Evolutionary conservation across 2,329 filamentous ascomycete genomes (phyloP).

Genomic region (Pseudodiploospora longispora): DNA sequence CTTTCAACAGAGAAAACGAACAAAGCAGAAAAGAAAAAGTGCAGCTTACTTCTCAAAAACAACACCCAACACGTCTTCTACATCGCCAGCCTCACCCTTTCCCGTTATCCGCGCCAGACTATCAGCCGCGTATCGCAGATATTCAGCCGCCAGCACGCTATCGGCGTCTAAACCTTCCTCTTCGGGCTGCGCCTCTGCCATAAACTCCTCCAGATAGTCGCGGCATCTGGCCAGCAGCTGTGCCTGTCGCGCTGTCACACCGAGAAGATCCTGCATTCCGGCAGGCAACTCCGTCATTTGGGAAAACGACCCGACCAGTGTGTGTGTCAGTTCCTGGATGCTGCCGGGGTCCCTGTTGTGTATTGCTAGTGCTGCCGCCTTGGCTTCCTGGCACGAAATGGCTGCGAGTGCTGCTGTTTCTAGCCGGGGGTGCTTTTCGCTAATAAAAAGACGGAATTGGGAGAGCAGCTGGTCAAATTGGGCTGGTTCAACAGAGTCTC

Average conservation of each 20-base stretch:
- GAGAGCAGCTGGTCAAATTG: conserved; percentile 30
- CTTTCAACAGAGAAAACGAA: not conserved
- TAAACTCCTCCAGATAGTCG: conserved; percentile 63
- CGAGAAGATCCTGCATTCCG: conserved; percentile 74
- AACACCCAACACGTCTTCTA: conserved; percentile 91
- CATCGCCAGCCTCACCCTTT: conserved; percentile 73
- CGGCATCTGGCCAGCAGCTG: conserved; percentile 70
- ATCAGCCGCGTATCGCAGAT: conserved; percentile 71
- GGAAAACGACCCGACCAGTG: conserved; percentile 60
- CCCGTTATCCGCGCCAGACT: conserved; percentile 84
- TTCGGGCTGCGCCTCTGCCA: conserved; percentile 43
- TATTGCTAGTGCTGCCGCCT: conserved; percentile 14
- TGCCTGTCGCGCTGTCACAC: conserved; percentile 83
- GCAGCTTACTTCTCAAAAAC: conserved; percentile 90
- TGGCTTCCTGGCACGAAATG: conserved; percentile 65
- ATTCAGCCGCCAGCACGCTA: conserved; percentile 83
- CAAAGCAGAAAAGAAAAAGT: not conserved
- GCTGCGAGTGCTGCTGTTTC: conserved; percentile 29
- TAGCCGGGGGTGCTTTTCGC: conserved; percentile 15
- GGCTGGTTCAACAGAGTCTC: conserved; percentile 36
- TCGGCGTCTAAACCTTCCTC: conserved; percentile 52
- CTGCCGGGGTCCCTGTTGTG: conserved; percentile 46
- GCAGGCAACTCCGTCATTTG: conserved; percentile 62
- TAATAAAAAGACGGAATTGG: conserved; percentile 26
- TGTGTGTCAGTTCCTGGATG: conserved; percentile 59